Evolutionary conservation across 2,329 filamentous ascomycete species (phyloP), one percentile per base, ranked within the genome.

Genomic region (Metarhizium robertsii): DNA sequence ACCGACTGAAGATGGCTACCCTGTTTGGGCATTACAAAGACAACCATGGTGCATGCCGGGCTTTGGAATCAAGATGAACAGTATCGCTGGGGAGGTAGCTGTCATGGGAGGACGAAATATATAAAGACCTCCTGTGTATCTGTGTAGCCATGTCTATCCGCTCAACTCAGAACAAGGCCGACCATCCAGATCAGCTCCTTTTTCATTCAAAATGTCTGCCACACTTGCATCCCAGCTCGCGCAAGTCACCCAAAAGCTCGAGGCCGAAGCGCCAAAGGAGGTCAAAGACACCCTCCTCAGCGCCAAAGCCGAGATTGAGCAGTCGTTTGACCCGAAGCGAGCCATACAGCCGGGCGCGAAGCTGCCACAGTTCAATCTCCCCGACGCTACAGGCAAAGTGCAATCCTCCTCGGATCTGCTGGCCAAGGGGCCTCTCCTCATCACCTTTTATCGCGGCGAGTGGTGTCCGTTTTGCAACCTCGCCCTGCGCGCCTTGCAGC

Each of bases 391-490:
- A 1, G 70, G 69, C 16, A 62, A 67, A 32, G 16, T 64, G 36
- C 65, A 73, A 1, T 64, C 64, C 2, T 70, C 65, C 55, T 55
- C 52, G 11, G 60, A 64, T 10, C 69, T 72, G 13, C 63, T 70
- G 30, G 53, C 58, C 36, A 61, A 65, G 13, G 69, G 67, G 2
- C 63, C 67, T 1, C 57, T 76, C 18, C 65, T 76, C 32, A 65
- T 76, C 48, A 71, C 69, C n/a, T 76, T 76, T 64, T 76, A 76
- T 64, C 74, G 74, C 50, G 73, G 73, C 16, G 64, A 66, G 53
- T 76, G 74, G 74, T 77, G 74, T 56, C 73, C 74, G 1, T 75
- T 66, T 66, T 76, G 74, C 66, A 76, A 75, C 61, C 52, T 75
- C 16, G 66, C 67, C 1, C 62, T 75, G 20, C 61, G 54, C 5